Evolutionary conservation across 257 asterid species (phyloP), one percentile per base, ranked within the genome.

Genomic region (Coffea eugenioides): DNA sequence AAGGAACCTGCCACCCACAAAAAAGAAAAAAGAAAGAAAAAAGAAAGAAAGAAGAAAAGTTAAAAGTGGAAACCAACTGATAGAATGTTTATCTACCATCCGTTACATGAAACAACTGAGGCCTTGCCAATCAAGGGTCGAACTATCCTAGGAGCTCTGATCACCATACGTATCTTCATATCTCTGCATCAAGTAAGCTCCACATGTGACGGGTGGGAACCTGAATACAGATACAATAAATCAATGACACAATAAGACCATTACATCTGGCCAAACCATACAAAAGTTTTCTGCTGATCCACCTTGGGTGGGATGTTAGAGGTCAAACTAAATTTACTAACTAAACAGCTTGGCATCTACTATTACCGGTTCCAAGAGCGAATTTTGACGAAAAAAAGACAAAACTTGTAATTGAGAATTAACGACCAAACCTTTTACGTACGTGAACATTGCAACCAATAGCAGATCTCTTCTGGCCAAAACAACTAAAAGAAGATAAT

Each of bases 141-240:
- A 46, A 14, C 27, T 68, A 86, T 75, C 84, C 75, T 94, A 91
- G n/a, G 93, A 86, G 71, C 52, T 67, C 54, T 83, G 87, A 68
- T 86, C 88, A 14, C 76, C 90, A 77, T 93, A 97, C 10, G 98
- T 93, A 20, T 91, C 97, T 56, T 61, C 77, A 77, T 93, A 95
- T 85, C 86, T 86, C 84, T 88, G 96, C 25, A 81, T 85, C 88
- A 95, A 3, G 86, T 95, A 90, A 77, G 87, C 90, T 83, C 85
- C 85, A 70, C 86, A 84, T 82, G 81, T 91, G 73, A 95, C 80
- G 18, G 98, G 94, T 81, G 91, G 90, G 83, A 82, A 95, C 88
- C 97, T 94, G 86, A 52, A 86, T 76, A 57, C 68, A 81, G 77
- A 65, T 12, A 71, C 73, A 23, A 51, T 45, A 27, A 75, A 85